Base-by-base conservation (phyloP, 1,284 basidiomycete genomes). In the Bjerkandera adusta region DNA sequence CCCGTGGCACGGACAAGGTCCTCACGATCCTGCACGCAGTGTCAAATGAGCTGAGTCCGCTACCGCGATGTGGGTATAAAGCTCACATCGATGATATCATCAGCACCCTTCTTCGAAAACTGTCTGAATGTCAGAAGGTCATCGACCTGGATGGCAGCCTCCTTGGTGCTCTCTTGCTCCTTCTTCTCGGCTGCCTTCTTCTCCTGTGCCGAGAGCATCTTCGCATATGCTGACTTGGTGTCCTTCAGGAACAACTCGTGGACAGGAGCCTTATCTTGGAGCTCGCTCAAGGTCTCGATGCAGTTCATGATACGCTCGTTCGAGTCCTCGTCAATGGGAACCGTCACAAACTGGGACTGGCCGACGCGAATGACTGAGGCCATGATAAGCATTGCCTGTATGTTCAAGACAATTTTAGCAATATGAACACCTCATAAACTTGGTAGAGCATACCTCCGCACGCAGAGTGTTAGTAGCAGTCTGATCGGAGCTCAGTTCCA, bases 271-370 rank as follows among this genome's bases (percentile, higher is more conserved):
- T 76, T 75, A 12, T 75, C 71, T 51, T 84, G 77, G 16, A 92
- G 69, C 59, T 92, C 85, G 57, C 83, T 92, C 51, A 99, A 73
- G 1, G 95, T 93, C 65, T 95, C 90, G 45, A 99, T 88, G 68
- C 97, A 99, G 67, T 89, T 92, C 78, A 97, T 85, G 67, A 99
- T 95, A 16, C 97, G 87, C 68, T 99, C 97, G 57, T 85, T 88
- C 20, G 93, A 96, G 68, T 99, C 97, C 67, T 99, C 97, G 71
- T 99, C 97, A 57, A 99, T 99, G 12, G 91, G 89, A 2, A 89
- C 86, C 0, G 89, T 83, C 33, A 89, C 90, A 58, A 97, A 97
- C 65, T 96, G 95, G 50, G 92, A 95, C 71, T 98, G 96, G 33
- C 97, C 97, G 39, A 98, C 92, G 40, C 96, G 92, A 59, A 99